Evolutionary conservation across 1,139 yeast species (phyloP).

Genomic region (Scheffersomyces segobiensis): DNA sequence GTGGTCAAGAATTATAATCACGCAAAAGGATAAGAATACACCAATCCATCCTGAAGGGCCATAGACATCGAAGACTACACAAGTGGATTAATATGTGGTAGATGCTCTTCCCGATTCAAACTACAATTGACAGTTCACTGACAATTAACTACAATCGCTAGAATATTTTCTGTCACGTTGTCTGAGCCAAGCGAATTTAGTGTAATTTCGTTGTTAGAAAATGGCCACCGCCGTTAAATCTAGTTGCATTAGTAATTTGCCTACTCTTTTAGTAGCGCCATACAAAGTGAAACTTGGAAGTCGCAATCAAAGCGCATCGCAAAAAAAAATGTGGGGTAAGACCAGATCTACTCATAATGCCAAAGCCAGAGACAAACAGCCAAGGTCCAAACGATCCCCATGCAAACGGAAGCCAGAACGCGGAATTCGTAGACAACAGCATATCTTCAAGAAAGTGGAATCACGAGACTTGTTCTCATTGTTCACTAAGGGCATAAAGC

Average conservation of each 20-base stretch:
- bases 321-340: not conserved
- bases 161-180: not conserved
- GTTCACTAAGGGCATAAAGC: not conserved
- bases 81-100: not conserved
- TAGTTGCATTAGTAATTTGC: no score
- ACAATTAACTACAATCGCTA: not conserved
- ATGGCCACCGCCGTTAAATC: not conserved
- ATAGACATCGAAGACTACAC: not conserved
- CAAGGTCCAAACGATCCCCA: not conserved
- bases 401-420: not conserved
- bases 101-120: not conserved
- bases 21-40: not conserved
- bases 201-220: no score
- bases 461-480: not conserved
- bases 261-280: no score
- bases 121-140: not conserved
- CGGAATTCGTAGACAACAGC: not conserved
- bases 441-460: not conserved
- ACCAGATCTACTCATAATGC: no score
- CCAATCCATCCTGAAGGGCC: not conserved
- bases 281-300: no score
- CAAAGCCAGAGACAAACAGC: not conserved
- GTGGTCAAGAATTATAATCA: not conserved
- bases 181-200: not conserved
- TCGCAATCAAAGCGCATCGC: not conserved